Conservation (phyloP, 2,329 filamentous ascomycete species). For the Colletotrichum higginsianum region DNA sequence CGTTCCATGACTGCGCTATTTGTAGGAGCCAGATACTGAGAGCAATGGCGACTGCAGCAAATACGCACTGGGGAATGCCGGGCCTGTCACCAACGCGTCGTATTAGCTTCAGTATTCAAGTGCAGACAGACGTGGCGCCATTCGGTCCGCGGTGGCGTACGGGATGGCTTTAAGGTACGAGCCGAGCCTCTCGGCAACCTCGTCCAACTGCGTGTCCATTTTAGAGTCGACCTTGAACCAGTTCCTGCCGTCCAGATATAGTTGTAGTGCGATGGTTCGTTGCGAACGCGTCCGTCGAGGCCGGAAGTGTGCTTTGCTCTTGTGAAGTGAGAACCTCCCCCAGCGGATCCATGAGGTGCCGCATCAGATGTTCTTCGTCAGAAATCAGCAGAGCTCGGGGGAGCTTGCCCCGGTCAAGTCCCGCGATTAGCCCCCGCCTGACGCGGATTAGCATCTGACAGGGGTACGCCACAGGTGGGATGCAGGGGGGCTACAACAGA, state of each 20-base stretch:
- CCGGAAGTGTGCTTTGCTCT: neutral
- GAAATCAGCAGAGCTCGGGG: constrained; percentile 40
- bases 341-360: constrained; percentile 6
- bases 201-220: constrained; percentile 33
- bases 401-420: constrained; percentile 35
- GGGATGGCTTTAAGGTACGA: constrained; percentile 31
- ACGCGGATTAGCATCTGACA: neutral
- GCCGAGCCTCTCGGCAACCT: constrained; percentile 26
- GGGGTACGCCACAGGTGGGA: neutral
- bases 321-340: neutral
- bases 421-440: neutral
- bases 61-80: constrained; percentile 47
- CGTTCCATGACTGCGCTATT: constrained; percentile 48
- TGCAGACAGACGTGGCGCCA: constrained; percentile 20
- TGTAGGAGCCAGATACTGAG: constrained; percentile 51
- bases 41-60: constrained; percentile 49
- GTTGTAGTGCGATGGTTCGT: neutral
- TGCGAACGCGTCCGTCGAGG: neutral
- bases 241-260: neutral
- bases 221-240: neutral
- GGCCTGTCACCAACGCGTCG: constrained; percentile 6
- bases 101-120: constrained; percentile 11
- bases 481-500: constrained; percentile 17
- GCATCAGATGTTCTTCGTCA: constrained; percentile 33
- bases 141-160: constrained; percentile 27